These are phyloP conservation scores for Usnea hakonensis DNA, from an alignment of 495 filamentous ascomycete species.

Conservation along the genomic window DNA sequence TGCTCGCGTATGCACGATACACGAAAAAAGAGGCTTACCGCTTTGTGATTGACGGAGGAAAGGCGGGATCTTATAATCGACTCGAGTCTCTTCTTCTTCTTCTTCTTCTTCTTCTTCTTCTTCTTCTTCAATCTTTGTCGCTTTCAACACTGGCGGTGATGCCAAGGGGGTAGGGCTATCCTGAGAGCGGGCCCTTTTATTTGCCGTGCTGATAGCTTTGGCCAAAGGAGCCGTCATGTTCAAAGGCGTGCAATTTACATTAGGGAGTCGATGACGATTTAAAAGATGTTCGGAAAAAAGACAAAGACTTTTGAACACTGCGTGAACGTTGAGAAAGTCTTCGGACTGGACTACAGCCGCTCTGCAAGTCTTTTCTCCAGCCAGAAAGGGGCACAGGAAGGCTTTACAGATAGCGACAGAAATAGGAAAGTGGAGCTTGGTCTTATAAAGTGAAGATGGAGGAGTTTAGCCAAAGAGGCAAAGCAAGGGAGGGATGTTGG, in stretches of 20 bases:
- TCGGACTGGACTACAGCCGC: background rate
- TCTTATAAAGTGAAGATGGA: background rate
- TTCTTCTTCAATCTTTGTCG: slow-evolving; percentile 19
- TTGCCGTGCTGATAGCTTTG: slow-evolving; percentile 19
- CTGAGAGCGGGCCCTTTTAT: slow-evolving; percentile 24
- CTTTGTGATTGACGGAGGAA: slow-evolving; percentile 26
- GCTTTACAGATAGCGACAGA: background rate
- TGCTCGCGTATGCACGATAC: slow-evolving; percentile 20
- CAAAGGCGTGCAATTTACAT: background rate
- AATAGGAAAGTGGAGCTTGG: background rate
- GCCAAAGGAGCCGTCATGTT: slow-evolving; percentile 18
- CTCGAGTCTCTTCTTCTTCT: slow-evolving; percentile 1
- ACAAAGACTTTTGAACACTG: background rate
- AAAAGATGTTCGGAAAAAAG: background rate
- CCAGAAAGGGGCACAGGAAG: background rate
- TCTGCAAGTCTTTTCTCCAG: background rate
- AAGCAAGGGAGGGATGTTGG: slow-evolving; percentile 1
- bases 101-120: no score
- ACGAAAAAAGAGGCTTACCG: slow-evolving; percentile 18
- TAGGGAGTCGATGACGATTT: background rate
- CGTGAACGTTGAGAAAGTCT: background rate
- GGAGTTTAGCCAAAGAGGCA: slow-evolving; percentile 1
- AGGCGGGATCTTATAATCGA: slow-evolving; percentile 17
- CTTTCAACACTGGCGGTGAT: slow-evolving; percentile 29
- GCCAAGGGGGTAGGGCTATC: slow-evolving; percentile 35